Conservation (phyloP, 352 stramenopile genomes). For the Phytopythium cucurbitacearum region DNA sequence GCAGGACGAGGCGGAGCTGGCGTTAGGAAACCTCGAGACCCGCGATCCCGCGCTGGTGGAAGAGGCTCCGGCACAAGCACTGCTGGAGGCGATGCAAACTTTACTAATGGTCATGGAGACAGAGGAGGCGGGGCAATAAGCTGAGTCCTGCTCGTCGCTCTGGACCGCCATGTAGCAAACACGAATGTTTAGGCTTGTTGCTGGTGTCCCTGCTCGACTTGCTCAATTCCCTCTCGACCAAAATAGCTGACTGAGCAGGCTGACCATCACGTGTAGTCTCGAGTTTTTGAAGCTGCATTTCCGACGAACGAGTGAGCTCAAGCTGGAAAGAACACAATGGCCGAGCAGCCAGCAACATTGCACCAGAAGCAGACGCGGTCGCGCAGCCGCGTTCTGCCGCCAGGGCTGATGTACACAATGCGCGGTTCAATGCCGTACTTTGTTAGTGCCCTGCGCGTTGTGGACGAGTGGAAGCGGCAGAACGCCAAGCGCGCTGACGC, state of each 20-base stretch:
- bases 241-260: too few relatives aligned
- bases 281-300: too few relatives aligned
- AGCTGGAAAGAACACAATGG: too few relatives aligned
- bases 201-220: too few relatives aligned
- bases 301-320: too few relatives aligned
- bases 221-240: too few relatives aligned
- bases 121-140: not conserved
- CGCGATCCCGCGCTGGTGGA: not conserved
- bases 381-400: not conserved
- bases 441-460: constrained; percentile 53
- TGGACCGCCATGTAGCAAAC: too few relatives aligned
- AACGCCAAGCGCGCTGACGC: constrained; percentile 50
- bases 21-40: constrained; percentile 3
- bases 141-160: not conserved
- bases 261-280: too few relatives aligned
- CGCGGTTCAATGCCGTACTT: constrained; percentile 81
- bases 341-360: not conserved
- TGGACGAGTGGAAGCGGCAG: constrained; percentile 71
- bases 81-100: too few relatives aligned
- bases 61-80: not conserved
- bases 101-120: not conserved
- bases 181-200: too few relatives aligned
- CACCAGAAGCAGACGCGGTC: not conserved
- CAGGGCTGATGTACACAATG: constrained; percentile 37
- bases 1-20: not conserved